These are phyloP conservation scores for Trametes cinnabarina DNA, from an alignment of 768 basidiomycete genomes.

Conservation along the genomic window DNA sequence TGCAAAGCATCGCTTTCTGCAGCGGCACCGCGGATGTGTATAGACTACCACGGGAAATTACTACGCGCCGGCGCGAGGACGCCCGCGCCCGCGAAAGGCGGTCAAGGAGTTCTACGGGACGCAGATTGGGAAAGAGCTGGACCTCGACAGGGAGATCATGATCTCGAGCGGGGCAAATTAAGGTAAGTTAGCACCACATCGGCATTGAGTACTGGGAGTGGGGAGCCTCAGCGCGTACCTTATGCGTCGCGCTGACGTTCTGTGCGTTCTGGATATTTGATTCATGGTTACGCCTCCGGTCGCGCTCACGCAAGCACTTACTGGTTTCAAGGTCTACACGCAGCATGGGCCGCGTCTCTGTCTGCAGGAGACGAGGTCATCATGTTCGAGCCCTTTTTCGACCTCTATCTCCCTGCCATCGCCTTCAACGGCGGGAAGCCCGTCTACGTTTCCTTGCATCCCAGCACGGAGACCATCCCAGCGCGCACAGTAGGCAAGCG, in stretches of 20 bases:
- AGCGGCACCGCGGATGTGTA: no score
- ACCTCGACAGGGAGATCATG: constrained; percentile 83
- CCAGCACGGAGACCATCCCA: constrained; percentile 44
- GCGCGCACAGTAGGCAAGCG: constrained; percentile 49
- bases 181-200: constrained; percentile 45
- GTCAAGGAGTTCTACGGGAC: constrained; percentile 80
- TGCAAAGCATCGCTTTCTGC: no score
- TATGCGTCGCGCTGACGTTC: no score
- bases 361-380: constrained; percentile 95
- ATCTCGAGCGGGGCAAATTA: constrained; percentile 96
- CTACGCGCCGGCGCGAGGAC: constrained; percentile 87
- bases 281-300: no score
- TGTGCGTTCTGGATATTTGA: no score
- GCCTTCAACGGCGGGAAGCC: constrained; percentile 92
- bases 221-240: no score
- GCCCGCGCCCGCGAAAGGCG: constrained; percentile 82
- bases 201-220: no score
- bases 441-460: constrained; percentile 92
- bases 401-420: constrained; percentile 89
- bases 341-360: constrained; percentile 87
- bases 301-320: no score
- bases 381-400: constrained; percentile 97
- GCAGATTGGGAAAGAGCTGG: constrained; percentile 62
- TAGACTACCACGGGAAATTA: constrained; percentile 75
- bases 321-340: constrained; percentile 77